Percentiles rank a stretch among this genome's conserved stretches.
These are phyloP conservation scores for Crepidotus variabilis DNA, from an alignment of 768 basidiomycete genomes.

Conservation along the genomic window DNA sequence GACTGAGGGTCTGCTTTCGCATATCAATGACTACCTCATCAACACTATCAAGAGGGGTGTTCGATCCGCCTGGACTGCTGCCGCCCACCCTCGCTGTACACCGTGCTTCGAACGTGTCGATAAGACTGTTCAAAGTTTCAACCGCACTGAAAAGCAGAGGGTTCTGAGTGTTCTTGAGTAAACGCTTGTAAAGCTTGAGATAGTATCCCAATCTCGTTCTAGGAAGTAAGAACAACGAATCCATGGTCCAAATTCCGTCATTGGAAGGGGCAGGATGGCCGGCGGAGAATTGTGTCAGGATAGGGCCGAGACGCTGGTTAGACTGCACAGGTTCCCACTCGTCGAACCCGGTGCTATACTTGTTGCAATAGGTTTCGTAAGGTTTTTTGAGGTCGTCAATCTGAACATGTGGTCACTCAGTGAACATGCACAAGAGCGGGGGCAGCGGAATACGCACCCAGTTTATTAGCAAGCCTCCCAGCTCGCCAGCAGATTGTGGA, in stretches of 20 bases:
- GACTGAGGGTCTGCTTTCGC: slow-evolving; percentile 32
- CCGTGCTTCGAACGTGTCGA: slow-evolving; percentile 63
- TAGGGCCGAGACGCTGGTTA: slow-evolving; percentile 65
- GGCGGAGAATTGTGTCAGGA: slow-evolving; percentile 68
- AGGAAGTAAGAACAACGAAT: slow-evolving; percentile 84
- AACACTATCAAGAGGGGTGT: slow-evolving; percentile 31
- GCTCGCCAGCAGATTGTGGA: slow-evolving; percentile 88
- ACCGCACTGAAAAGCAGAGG: slow-evolving; percentile 74
- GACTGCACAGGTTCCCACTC: slow-evolving; percentile 74
- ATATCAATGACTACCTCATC: slow-evolving; percentile 61
- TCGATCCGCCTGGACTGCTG: slow-evolving; percentile 11
- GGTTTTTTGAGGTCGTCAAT: slow-evolving; percentile 89
- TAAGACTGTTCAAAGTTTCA: slow-evolving; percentile 73
- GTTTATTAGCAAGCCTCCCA: slow-evolving; percentile 94
- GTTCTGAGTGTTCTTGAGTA: slow-evolving; percentile 90
- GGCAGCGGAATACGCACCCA: slow-evolving; percentile 63
- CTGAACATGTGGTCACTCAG: slow-evolving; percentile 36
- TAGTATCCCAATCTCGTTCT: slow-evolving; percentile 86
- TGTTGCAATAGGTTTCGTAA: slow-evolving; percentile 76
- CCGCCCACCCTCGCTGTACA: slow-evolving; percentile 48
- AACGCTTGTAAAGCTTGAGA: slow-evolving; percentile 79
- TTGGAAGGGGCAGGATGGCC: slow-evolving; percentile 47
- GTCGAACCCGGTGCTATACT: slow-evolving; percentile 78
- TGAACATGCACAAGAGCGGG: slow-evolving; percentile 4
- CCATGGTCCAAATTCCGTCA: slow-evolving; percentile 71